Evolutionary conservation across 768 basidiomycete genomes (phyloP).

Genomic region (Exsudoporus frostii): DNA sequence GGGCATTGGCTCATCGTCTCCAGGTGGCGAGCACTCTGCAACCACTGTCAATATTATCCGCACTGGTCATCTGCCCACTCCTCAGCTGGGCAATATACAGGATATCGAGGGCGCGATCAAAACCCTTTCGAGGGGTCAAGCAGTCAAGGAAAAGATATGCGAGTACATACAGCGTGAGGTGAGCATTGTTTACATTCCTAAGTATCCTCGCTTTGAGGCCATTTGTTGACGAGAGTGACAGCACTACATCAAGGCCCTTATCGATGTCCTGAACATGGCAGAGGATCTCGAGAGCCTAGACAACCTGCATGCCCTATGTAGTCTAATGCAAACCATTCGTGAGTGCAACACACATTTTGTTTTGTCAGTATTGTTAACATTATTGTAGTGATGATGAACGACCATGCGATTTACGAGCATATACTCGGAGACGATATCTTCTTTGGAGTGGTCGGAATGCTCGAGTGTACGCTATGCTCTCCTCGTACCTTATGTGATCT

Average conservation of each 20-base stretch:
- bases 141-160: slow-evolving; percentile 79
- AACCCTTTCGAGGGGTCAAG: slow-evolving; percentile 64
- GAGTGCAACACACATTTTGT: slow-evolving; percentile 32
- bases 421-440: slow-evolving; percentile 92
- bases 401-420: slow-evolving; percentile 91
- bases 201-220: neutral
- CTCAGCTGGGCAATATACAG: slow-evolving; percentile 70
- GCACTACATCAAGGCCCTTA: slow-evolving; percentile 86
- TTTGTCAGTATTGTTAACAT: neutral
- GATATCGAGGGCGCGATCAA: slow-evolving; percentile 82
- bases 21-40: slow-evolving; percentile 56
- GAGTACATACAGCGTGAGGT: slow-evolving; percentile 87
- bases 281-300: slow-evolving; percentile 92
- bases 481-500: slow-evolving; percentile 1
- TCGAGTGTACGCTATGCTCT: slow-evolving; percentile 76
- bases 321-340: slow-evolving; percentile 94
- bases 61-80: slow-evolving; percentile 70
- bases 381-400: slow-evolving; percentile 83
- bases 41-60: slow-evolving; percentile 66
- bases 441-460: slow-evolving; percentile 89
- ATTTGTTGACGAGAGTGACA: slow-evolving; percentile 30
- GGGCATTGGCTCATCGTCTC: slow-evolving; percentile 55
- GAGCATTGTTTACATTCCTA: slow-evolving; percentile 26
- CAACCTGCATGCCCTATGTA: slow-evolving; percentile 87
- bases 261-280: slow-evolving; percentile 80